These are phyloP conservation scores for Mortierella sp. DNA, from an alignment of 371 early-diverging fungal species.

Conservation along the genomic window DNA sequence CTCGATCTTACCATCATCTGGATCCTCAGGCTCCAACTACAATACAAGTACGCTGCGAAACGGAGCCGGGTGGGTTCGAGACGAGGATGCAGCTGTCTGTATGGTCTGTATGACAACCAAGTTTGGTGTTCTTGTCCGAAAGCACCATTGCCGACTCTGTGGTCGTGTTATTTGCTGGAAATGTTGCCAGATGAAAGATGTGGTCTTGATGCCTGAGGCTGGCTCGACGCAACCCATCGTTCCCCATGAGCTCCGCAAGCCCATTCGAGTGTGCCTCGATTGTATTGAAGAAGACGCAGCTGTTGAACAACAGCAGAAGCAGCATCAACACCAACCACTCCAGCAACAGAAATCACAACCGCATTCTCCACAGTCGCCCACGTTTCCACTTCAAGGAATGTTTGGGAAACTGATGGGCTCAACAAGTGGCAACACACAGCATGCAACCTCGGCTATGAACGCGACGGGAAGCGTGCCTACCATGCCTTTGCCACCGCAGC, in stretches of 20 bases:
- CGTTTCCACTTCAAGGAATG: conserved; percentile 40
- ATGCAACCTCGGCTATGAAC: conserved; percentile 15
- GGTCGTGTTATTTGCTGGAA: conserved; percentile 54
- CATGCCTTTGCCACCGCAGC: conserved; percentile 1
- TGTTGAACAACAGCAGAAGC: background rate
- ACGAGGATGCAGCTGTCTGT: conserved; percentile 49
- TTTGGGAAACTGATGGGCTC: conserved; percentile 31
- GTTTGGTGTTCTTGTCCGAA: conserved; percentile 51
- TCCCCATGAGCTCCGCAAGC: conserved; percentile 22
- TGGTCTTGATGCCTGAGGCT: background rate
- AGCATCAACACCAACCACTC: conserved; percentile 13
- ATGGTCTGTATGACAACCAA: conserved; percentile 51
- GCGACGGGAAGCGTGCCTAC: conserved; percentile 25
- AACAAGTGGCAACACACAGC: conserved; percentile 16
- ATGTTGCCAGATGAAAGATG: conserved; percentile 55
- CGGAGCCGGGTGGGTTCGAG: conserved; percentile 49
- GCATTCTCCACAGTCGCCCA: background rate
- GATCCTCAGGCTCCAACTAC: conserved; percentile 1
- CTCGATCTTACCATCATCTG: conserved; percentile 14
- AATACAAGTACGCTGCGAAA: conserved; percentile 27
- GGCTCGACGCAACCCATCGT: background rate
- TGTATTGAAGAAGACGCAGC: conserved; percentile 41
- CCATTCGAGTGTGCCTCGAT: conserved; percentile 46
- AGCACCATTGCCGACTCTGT: conserved; percentile 55
- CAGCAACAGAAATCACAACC: conserved; percentile 7